Evolutionary conservation across 805 yeast species (phyloP).

Genomic region (Saccharomycopsis sp.): DNA sequence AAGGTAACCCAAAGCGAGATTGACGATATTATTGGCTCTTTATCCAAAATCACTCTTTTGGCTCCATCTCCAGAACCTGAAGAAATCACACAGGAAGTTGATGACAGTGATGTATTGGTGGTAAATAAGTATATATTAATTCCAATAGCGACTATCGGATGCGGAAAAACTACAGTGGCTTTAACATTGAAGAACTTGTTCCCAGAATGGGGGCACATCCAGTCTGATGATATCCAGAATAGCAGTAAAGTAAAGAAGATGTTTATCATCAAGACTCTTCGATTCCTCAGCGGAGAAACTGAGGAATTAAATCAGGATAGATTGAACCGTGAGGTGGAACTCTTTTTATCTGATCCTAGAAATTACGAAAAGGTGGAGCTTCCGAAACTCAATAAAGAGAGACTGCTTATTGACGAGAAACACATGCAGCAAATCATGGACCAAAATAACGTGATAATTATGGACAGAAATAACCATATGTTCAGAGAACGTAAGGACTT

Average conservation of each 20-base stretch:
- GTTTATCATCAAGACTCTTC: background rate
- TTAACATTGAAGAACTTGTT: constrained; percentile 49
- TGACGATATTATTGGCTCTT: constrained; percentile 7
- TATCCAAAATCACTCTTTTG: background rate
- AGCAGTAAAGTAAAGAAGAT: background rate
- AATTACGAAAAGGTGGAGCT: constrained; percentile 17
- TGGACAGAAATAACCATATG: constrained; percentile 83
- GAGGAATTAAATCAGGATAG: constrained; percentile 6
- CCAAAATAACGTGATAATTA: constrained; percentile 47
- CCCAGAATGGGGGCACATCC: constrained; percentile 65
- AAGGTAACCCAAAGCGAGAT: constrained; percentile 27
- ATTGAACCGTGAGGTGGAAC: constrained; percentile 6
- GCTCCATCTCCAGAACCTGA: background rate
- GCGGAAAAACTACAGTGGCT: constrained; percentile 88
- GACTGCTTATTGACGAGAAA: constrained; percentile 3
- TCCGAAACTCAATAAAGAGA: constrained; percentile 23
- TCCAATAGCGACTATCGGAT: constrained; percentile 87
- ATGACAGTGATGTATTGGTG: constrained; percentile 25
- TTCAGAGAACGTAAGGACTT: constrained; percentile 62
- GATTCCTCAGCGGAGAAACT: background rate
- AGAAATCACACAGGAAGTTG: background rate
- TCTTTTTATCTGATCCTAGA: constrained; percentile 2
- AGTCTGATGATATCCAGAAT: constrained; percentile 60
- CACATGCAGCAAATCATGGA: constrained; percentile 8
- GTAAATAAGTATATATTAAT: constrained; percentile 55